phyloP scores from a whole-genome alignment of 345 rosid species.

The Eucalyptus grandis region DNA sequence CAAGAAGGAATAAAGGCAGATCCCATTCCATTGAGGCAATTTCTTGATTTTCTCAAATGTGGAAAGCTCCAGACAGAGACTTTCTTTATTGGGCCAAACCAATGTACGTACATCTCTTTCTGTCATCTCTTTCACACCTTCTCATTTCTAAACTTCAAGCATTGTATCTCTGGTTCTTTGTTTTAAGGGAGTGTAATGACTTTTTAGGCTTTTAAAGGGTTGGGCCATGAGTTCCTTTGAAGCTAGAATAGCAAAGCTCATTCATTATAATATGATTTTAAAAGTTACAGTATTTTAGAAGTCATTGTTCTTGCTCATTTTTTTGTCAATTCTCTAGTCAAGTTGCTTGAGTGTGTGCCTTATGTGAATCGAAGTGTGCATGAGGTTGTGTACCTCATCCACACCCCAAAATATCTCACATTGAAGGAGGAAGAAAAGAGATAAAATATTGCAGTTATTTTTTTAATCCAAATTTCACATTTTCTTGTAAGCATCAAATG shows the following conservation, averaged over 20 bases:
- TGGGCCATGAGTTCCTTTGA: not conserved
- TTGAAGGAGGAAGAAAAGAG: not conserved
- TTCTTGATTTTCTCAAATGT: constrained; percentile 53
- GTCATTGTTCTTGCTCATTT: not conserved
- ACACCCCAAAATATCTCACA: not conserved
- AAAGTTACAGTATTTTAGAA: not conserved
- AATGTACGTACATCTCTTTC: constrained; percentile 24
- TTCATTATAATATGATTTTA: not conserved
- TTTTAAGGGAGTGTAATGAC: not conserved
- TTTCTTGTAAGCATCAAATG: not conserved
- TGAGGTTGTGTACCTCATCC: not conserved
- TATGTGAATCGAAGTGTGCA: not conserved
- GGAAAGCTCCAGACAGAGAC: constrained; percentile 55
- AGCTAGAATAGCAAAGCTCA: not conserved
- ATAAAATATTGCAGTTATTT: not conserved
- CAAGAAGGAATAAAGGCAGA: constrained; percentile 54
- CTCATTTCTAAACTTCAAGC: not conserved
- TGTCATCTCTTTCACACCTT: not conserved
- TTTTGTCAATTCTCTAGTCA: not conserved
- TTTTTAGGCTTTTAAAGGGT: not conserved
- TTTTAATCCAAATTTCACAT: not conserved
- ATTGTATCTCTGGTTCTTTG: not conserved
- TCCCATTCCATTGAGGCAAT: constrained; percentile 49
- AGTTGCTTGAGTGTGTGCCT: not conserved
- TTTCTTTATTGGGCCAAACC: constrained; percentile 60